Evolutionary conservation across 345 rosid genomes (phyloP).

Genomic region (Brassica carinata): DNA sequence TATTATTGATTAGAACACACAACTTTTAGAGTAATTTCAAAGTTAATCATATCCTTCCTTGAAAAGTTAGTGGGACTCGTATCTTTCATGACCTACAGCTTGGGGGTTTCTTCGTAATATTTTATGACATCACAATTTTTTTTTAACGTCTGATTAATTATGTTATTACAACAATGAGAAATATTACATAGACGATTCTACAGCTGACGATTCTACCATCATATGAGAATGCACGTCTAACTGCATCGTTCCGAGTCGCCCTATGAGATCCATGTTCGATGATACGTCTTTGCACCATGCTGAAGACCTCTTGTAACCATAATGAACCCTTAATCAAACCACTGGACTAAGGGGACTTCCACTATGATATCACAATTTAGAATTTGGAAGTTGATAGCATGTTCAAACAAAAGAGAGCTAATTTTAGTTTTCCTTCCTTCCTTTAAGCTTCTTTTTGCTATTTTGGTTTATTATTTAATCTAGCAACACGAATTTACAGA

Average conservation of each 20-base stretch:
- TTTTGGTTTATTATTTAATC: constrained; percentile 1
- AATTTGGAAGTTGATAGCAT: not conserved
- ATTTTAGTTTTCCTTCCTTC: not conserved
- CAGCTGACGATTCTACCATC: too few relatives aligned
- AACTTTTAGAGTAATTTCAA: not conserved
- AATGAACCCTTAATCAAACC: too few relatives aligned
- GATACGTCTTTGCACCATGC: too few relatives aligned
- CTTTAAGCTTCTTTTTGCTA: not conserved
- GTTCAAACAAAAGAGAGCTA: not conserved
- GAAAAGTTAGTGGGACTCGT: not conserved
- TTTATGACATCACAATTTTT: not conserved
- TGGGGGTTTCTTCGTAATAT: not conserved
- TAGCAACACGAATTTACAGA: not conserved
- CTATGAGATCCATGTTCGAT: too few relatives aligned
- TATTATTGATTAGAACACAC: not conserved
- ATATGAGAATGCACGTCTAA: too few relatives aligned
- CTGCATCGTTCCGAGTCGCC: too few relatives aligned
- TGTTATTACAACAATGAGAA: too few relatives aligned
- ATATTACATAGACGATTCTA: too few relatives aligned
- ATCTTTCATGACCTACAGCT: not conserved
- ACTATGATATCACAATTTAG: too few relatives aligned
- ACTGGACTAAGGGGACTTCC: too few relatives aligned
- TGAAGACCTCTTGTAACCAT: too few relatives aligned
- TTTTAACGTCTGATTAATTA: too few relatives aligned
- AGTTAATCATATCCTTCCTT: not conserved